Percentiles rank a stretch among this genome's conserved stretches.
These are phyloP conservation scores for Pholiota conissans DNA, from an alignment of 768 basidiomycete genomes.

Conservation along the genomic window DNA sequence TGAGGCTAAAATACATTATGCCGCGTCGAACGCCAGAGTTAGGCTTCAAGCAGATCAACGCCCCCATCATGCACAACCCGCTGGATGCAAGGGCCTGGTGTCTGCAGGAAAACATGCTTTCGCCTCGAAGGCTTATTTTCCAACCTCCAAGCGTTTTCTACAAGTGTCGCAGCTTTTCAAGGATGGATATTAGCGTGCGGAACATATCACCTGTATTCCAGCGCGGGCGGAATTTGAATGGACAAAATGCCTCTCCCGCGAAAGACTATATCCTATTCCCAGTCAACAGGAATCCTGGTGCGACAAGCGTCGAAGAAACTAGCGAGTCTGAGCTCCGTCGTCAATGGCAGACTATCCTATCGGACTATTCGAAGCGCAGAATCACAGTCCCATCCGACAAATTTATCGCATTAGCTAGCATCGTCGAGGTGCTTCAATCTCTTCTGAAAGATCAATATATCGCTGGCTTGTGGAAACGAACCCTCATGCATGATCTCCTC, in stretches of 20 bases:
- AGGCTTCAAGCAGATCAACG: neutral
- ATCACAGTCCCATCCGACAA: constrained; percentile 2
- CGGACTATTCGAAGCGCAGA: neutral
- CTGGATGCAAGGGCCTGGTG: constrained; percentile 1
- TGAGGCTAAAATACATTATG: neutral
- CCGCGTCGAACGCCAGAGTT: neutral
- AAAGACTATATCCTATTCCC: neutral
- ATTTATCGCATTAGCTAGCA: neutral
- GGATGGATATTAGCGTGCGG: neutral
- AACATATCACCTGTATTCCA: neutral
- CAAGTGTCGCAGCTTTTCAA: constrained; percentile 5
- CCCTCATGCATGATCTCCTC: neutral
- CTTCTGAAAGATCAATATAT: constrained; percentile 1
- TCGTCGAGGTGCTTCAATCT: constrained; percentile 1
- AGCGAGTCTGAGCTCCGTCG: neutral
- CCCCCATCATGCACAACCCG: no score
- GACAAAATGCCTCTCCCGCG: no score
- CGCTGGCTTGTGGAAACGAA: constrained; percentile 4
- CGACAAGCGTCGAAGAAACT: neutral
- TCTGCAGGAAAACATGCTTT: constrained; percentile 5
- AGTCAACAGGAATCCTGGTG: neutral
- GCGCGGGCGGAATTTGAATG: neutral
- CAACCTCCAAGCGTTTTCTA: neutral
- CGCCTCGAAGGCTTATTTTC: neutral
- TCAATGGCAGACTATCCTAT: neutral